These are phyloP conservation scores for Rhododendron henanense DNA, from an alignment of 148 eudicot genomes.

Conservation along the genomic window DNA sequence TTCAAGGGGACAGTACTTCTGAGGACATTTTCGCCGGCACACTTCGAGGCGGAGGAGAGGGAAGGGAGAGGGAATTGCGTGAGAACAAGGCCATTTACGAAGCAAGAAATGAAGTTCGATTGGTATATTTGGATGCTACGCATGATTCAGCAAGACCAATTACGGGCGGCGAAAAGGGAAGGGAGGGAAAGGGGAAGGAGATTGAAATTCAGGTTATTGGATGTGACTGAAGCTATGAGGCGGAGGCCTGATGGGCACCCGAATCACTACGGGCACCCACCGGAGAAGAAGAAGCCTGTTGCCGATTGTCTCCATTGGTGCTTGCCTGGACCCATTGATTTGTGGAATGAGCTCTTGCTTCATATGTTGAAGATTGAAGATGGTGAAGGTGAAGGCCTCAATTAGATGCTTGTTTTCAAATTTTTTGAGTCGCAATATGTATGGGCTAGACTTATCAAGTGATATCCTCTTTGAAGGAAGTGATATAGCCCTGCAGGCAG, in stretches of 20 bases:
- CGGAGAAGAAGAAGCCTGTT: neutral
- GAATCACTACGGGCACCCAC: neutral
- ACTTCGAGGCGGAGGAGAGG: slow-evolving; percentile 52
- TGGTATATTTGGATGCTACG: slow-evolving; percentile 36
- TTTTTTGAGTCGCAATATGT: neutral
- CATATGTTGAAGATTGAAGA: neutral
- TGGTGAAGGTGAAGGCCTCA: neutral
- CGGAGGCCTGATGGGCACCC: neutral
- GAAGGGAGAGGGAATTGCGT: slow-evolving; percentile 53
- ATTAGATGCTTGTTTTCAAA: neutral
- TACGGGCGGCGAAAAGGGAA: neutral
- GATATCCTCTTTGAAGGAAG: neutral
- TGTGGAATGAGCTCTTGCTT: slow-evolving; percentile 8
- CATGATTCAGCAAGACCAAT: slow-evolving; percentile 29
- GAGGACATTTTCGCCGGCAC: slow-evolving; percentile 54
- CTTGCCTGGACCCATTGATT: slow-evolving; percentile 1
- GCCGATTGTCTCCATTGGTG: slow-evolving; percentile 6
- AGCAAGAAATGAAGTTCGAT: slow-evolving; percentile 32
- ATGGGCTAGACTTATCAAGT: neutral
- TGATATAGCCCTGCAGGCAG: neutral
- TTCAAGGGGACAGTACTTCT: slow-evolving; percentile 40
- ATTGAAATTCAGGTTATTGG: slow-evolving; percentile 22
- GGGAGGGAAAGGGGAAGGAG: neutral
- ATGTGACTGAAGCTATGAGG: slow-evolving; percentile 30
- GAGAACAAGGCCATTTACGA: slow-evolving; percentile 35